phyloP scores from a whole-genome alignment of 2,329 filamentous ascomycete species.

The Erysiphe pisi region DNA sequence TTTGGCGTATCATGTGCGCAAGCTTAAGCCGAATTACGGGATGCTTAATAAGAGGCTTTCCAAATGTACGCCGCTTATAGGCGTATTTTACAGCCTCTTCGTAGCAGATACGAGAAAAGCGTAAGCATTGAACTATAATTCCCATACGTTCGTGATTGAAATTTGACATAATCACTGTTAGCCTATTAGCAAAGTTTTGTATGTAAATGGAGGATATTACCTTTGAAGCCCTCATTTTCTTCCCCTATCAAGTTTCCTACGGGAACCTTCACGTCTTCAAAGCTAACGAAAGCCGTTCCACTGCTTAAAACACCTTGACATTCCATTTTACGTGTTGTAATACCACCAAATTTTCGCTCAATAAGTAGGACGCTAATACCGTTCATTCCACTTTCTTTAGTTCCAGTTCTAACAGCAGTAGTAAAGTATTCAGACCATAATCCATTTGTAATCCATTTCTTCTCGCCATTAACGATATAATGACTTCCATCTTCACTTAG shows the following conservation, averaged over 20 bases:
- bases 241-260: conserved; percentile 99
- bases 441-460: conserved; percentile 99
- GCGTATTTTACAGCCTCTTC: conserved; percentile 95
- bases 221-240: conserved; percentile 94
- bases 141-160: conserved; percentile 99
- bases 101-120: conserved; percentile 93
- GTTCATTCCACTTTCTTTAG: conserved; percentile 67
- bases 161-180: conserved; percentile 89
- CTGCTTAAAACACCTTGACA: conserved; percentile 95
- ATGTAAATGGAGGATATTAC: conserved; percentile 38
- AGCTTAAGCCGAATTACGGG: conserved; percentile 97
- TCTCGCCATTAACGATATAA: conserved; percentile 98
- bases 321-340: conserved; percentile 91
- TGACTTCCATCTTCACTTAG: conserved; percentile 92
- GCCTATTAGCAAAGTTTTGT: conserved; percentile 28
- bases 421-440: conserved; percentile 98
- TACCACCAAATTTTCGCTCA: conserved; percentile 71
- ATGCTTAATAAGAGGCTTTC: conserved; percentile 92
- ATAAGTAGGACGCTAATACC: conserved; percentile 85
- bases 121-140: conserved; percentile 94
- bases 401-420: conserved; percentile 79
- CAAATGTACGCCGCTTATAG: conserved; percentile 93
- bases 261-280: conserved; percentile 97
- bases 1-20: conserved; percentile 95
- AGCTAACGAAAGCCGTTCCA: conserved; percentile 94